Evolutionary conservation across 75 land plant genomes (phyloP).

Genomic region (Selaginella moellendorffii): DNA sequence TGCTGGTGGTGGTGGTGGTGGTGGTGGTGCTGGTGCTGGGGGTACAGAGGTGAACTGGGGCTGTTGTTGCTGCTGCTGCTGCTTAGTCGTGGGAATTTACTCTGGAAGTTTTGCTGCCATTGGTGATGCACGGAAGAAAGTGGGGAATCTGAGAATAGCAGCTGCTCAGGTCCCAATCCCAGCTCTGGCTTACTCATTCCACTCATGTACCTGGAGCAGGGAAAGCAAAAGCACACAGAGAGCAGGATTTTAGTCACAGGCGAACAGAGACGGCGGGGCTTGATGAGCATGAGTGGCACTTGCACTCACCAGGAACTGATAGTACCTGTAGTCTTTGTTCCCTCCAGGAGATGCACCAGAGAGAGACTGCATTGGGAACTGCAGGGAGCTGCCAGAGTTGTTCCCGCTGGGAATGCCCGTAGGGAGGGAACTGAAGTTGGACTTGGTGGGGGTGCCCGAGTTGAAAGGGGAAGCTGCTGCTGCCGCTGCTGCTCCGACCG

Average conservation of each 20-base stretch:
- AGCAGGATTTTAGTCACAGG: too few species aligned
- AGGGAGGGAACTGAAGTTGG: neutral
- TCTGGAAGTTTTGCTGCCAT: constrained; percentile 38
- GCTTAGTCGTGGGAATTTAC: constrained; percentile 5
- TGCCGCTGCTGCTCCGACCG: neutral
- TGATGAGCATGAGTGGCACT: neutral
- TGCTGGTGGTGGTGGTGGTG: too few species aligned
- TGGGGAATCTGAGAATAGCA: constrained; percentile 51
- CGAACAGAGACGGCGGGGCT: neutral
- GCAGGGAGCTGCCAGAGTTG: neutral
- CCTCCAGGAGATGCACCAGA: constrained; percentile 1
- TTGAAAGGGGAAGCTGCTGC: too few species aligned
- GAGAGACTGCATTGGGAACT: neutral
- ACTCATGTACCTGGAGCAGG: constrained; percentile 35
- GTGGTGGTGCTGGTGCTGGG: too few species aligned
- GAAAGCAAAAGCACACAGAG: too few species aligned
- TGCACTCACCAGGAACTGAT: neutral
- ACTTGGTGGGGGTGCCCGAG: neutral
- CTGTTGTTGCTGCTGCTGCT: constrained; percentile 10
- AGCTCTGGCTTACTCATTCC: constrained; percentile 19
- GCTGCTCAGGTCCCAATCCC: constrained; percentile 36
- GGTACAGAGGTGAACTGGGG: too few species aligned
- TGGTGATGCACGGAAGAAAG: constrained; percentile 23
- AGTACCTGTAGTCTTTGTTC: neutral
- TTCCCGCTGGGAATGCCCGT: neutral